A percentile compares a stretch with the other conserved stretches of the same genome.
Conservation (phyloP, 2,329 filamentous ascomycete species). For the Colletotrichum siamense region DNA sequence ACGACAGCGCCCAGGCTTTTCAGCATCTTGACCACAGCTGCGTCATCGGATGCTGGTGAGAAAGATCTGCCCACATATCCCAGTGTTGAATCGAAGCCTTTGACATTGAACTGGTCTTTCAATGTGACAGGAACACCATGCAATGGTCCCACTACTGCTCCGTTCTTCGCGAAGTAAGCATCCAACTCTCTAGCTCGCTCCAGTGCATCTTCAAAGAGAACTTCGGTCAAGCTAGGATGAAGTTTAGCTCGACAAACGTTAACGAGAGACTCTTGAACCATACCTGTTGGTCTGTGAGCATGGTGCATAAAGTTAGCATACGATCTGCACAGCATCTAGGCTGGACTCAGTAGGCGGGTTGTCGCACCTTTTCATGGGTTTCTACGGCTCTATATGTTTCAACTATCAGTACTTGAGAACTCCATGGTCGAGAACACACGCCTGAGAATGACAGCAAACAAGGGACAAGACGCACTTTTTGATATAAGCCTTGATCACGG, state of each 20-base stretch:
- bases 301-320: background rate
- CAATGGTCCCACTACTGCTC: constrained; percentile 57
- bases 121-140: constrained; percentile 58
- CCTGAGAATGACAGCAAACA: background rate
- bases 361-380: constrained; percentile 16
- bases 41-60: constrained; percentile 54
- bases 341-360: background rate
- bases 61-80: constrained; percentile 56
- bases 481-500: background rate
- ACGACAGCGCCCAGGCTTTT: constrained; percentile 64
- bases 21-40: constrained; percentile 63
- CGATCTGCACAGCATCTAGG: background rate
- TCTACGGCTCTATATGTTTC: background rate
- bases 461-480: background rate
- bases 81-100: constrained; percentile 53
- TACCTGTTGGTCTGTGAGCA: background rate
- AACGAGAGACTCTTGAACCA: background rate
- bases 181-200: constrained; percentile 41
- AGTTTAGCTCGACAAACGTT: background rate
- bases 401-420: rapidly evolving
- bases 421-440: rapidly evolving
- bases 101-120: constrained; percentile 67
- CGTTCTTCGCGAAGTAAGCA: constrained; percentile 37
- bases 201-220: constrained; percentile 47
- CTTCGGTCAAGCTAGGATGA: constrained; percentile 42